Evolutionary conservation across 2,329 filamentous ascomycete genomes (phyloP).

Genomic region (Ascochyta lentis): DNA sequence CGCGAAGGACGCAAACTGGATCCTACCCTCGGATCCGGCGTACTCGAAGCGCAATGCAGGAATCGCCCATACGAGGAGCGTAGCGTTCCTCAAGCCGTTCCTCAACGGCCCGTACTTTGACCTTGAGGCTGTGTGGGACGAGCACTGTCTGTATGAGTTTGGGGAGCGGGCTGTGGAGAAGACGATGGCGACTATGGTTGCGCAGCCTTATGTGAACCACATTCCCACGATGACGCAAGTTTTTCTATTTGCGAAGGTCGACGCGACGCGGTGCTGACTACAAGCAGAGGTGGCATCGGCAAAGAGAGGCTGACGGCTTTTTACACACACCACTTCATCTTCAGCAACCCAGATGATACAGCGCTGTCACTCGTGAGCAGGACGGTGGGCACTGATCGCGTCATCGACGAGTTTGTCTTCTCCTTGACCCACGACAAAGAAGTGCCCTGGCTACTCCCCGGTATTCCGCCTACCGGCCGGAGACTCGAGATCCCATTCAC

Average conservation of each 20-base stretch:
- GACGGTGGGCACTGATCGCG: conserved; percentile 73
- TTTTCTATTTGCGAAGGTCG: background rate
- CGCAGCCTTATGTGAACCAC: conserved; percentile 81
- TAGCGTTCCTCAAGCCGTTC: conserved; percentile 69
- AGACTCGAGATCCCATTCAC: conserved; percentile 67
- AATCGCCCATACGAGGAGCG: conserved; percentile 69
- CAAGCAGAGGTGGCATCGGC: conserved; percentile 68
- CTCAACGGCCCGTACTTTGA: conserved; percentile 73
- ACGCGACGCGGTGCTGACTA: background rate
- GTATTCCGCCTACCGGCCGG: conserved; percentile 41
- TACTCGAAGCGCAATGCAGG: conserved; percentile 61
- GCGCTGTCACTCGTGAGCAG: conserved; percentile 72
- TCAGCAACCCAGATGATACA: conserved; percentile 72
- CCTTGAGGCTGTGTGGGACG: conserved; percentile 79
- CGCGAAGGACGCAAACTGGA: conserved; percentile 33
- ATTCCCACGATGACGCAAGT: conserved; percentile 66
- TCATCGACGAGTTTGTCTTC: conserved; percentile 54
- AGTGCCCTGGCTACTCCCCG: conserved; percentile 46
- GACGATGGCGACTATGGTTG: conserved; percentile 83
- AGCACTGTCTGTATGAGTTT: conserved; percentile 77
- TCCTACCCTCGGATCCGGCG: conserved; percentile 35
- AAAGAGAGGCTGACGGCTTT: conserved; percentile 68
- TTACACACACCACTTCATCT: conserved; percentile 77
- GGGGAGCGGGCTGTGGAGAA: conserved; percentile 70
- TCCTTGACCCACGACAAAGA: conserved; percentile 41